Evolutionary conservation across 306 rosid genomes (phyloP), one percentile per base, ranked within the genome.

Genomic region (Quercus aquifolioides): DNA sequence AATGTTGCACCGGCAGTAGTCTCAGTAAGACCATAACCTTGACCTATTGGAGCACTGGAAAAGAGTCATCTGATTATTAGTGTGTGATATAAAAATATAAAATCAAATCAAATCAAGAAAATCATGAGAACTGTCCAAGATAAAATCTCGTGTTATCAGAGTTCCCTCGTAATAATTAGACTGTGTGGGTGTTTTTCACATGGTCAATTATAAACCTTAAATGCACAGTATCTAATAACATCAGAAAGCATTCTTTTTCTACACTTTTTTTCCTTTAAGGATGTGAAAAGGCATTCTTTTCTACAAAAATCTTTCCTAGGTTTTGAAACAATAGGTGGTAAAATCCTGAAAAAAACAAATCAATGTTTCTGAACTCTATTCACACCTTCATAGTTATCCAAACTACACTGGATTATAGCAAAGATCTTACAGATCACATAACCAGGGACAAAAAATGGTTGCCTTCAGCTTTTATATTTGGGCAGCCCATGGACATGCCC

Each of bases 11-110:
- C 98, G 75, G 96, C 99, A 79, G 94, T 90, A 73, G 99, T 95
- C 84, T 95, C 97, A 21, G 98, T 95, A 81, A 95, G 99, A 80
- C 99, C 99, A 84, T 95, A 95, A 49, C 96, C 99, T 92, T 93
- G 99, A 60, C 97, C 96, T 70, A 95, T 95, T 63, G 97, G 90
- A 83, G 94, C 83, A 84, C 99, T 95, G 96, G 62, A 82, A 49
- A 76, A 83, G 59, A 76, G 80, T 21, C 80, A 64, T 63, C 79
- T 76, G 78, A 80, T 81, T 74, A 80, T 81, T 74, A 79, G 55
- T 62, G 35, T 49, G 74, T 54, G 71, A 74, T 64, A 69, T 69
- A 56, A 67, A 78, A 65, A 4, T 35, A 54, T 75, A 52, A 17
- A 10, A 75, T 49, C 65, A 74, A 10, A 75, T 49, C 65, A 74